Evolutionary conservation across 2,329 filamentous ascomycete genomes (phyloP).

Genomic region (Pyrenochaeta sp.): DNA sequence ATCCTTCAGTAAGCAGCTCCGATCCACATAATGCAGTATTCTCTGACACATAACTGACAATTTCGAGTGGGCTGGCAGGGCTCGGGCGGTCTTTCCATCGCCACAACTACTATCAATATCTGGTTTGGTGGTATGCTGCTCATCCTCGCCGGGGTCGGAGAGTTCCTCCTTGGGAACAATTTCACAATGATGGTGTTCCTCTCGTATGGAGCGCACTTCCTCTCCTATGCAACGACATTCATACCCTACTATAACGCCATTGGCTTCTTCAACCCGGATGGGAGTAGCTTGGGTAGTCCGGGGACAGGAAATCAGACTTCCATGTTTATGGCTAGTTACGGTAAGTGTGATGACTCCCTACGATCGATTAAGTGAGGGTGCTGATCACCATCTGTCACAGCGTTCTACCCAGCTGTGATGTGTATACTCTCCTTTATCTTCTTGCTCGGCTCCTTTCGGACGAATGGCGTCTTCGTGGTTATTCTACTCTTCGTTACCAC

Average conservation of each 20-base stretch:
- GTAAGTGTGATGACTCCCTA: slow-evolving; percentile 1
- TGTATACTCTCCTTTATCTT: slow-evolving; percentile 24
- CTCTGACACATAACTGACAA: slow-evolving; percentile 2
- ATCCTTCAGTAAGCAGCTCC: slow-evolving; percentile 17
- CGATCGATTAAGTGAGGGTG: too few relatives aligned
- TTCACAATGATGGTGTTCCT: slow-evolving; percentile 27
- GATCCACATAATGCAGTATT: too few relatives aligned
- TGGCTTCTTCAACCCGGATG: slow-evolving; percentile 25
- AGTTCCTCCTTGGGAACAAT: slow-evolving; percentile 22
- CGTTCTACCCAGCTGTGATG: slow-evolving; percentile 23
- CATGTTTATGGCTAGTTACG: slow-evolving; percentile 17
- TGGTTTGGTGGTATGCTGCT: slow-evolving; percentile 22
- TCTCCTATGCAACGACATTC: slow-evolving; percentile 21
- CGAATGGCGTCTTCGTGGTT: slow-evolving; percentile 22
- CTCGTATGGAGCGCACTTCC: slow-evolving; percentile 21
- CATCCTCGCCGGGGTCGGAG: slow-evolving; percentile 17
- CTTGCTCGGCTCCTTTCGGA: slow-evolving; percentile 20
- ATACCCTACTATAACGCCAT: slow-evolving; percentile 19
- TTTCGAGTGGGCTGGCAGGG: slow-evolving; percentile 21
- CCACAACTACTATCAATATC: slow-evolving; percentile 17
- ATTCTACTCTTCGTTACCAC: slow-evolving; percentile 22
- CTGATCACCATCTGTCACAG: slow-evolving; percentile 7
- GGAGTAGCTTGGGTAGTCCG: slow-evolving; percentile 19
- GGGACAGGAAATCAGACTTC: slow-evolving; percentile 15
- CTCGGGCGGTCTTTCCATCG: slow-evolving; percentile 15